A percentile compares a stretch with the other conserved stretches of the same genome.
phyloP scores from a whole-genome alignment of 1,139 yeast species.

The Pichia sp. region DNA sequence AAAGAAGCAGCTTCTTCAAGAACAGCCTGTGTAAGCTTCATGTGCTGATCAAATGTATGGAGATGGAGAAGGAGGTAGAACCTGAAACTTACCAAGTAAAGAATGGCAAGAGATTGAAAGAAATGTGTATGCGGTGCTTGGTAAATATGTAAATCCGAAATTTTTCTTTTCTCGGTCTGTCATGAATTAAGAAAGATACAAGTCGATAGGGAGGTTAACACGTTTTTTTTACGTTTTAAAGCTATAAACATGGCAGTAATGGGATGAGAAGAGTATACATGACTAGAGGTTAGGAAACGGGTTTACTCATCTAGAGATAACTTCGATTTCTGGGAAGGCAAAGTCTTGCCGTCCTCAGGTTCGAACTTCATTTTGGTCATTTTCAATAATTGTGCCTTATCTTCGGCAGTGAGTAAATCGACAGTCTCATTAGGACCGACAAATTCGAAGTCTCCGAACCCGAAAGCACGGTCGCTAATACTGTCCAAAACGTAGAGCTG shows the following conservation, averaged over 20 bases:
- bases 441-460: conserved; percentile 81
- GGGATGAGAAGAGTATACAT: not conserved
- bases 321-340: conserved; percentile 61
- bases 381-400: conserved; percentile 43
- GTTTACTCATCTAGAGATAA: conserved; percentile 50
- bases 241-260: not conserved
- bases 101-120: not conserved
- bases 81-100: not conserved
- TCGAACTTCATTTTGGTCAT: conserved; percentile 39
- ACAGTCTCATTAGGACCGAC: conserved; percentile 83
- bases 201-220: not conserved
- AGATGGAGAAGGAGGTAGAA: not conserved
- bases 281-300: not conserved
- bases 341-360: conserved; percentile 39
- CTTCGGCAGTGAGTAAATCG: conserved; percentile 60
- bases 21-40: conserved; percentile 52
- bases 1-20: conserved; percentile 48
- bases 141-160: not conserved
- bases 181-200: not conserved
- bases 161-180: not conserved
- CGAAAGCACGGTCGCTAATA: conserved; percentile 87
- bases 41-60: conserved; percentile 19
- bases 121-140: not conserved
- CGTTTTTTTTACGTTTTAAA: not conserved
- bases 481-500: conserved; percentile 83